phyloP scores from a whole-genome alignment of 2,329 filamentous ascomycete genomes.

The Thielaviopsis euricoi region DNA sequence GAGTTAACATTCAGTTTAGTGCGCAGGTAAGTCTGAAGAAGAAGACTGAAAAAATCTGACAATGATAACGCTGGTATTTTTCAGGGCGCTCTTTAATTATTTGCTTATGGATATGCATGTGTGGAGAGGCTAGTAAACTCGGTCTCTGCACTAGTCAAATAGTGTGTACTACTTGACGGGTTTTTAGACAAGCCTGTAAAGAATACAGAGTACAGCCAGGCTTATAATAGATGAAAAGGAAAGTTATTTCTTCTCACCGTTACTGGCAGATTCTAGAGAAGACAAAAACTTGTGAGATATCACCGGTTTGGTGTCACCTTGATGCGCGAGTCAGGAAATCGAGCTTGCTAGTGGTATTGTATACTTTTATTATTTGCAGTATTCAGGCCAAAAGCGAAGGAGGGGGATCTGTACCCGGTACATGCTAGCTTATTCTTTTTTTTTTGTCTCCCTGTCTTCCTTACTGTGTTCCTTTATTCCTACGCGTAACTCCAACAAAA shows the following conservation, averaged over 20 bases:
- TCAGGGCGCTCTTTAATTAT: background rate
- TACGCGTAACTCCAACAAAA: background rate
- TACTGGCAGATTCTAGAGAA: too few species aligned
- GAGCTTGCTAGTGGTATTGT: background rate
- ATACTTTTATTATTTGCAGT: background rate
- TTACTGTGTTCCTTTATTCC: background rate
- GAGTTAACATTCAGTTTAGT: background rate
- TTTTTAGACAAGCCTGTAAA: too few species aligned
- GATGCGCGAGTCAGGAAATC: background rate
- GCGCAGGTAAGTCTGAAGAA: background rate
- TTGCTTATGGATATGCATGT: background rate
- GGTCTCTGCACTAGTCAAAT: background rate
- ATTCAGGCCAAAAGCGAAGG: background rate
- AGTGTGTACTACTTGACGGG: background rate
- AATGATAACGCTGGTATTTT: background rate
- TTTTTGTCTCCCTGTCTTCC: background rate
- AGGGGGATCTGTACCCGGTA: background rate
- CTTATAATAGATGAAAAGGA: too few species aligned
- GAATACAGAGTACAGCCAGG: too few species aligned
- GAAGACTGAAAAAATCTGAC: background rate
- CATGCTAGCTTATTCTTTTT: background rate
- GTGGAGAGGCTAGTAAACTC: background rate
- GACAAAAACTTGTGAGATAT: background rate
- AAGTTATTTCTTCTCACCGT: too few species aligned
- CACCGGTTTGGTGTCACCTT: background rate